Evolutionary conservation across 352 stramenopile genomes (phyloP).

Genomic region (Phytopythium mirpurense): DNA sequence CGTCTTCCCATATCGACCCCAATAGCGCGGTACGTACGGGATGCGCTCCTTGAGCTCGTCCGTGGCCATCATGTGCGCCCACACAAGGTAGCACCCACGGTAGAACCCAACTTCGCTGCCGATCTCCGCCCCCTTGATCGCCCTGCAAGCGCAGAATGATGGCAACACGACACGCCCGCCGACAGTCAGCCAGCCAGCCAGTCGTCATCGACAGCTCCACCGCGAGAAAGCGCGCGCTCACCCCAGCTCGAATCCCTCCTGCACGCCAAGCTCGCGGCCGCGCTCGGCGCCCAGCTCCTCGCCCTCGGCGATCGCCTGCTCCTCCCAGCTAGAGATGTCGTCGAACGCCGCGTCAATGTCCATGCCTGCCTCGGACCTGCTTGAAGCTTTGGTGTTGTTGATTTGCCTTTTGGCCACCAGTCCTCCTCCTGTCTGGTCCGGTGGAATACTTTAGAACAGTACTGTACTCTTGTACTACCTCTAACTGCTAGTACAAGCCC

Average conservation of each 20-base stretch:
- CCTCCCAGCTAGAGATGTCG: conserved; percentile 65
- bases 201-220: too few species aligned
- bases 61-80: conserved; percentile 47
- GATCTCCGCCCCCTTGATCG: conserved; percentile 78
- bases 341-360: conserved; percentile 73
- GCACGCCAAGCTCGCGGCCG: conserved; percentile 51
- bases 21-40: conserved; percentile 20
- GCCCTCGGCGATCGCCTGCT: conserved; percentile 60
- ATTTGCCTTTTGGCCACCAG: too few species aligned
- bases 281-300: conserved; percentile 53
- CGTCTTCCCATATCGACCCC: too few species aligned
- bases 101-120: conserved; percentile 83
- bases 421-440: too few species aligned
- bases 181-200: conserved; percentile 1
- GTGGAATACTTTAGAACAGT: too few species aligned
- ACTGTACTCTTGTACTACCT: too few species aligned
- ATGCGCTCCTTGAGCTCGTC: conserved; percentile 32
- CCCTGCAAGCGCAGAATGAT: conserved; percentile 14
- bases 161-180: conserved; percentile 7
- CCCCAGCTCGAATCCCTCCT: conserved; percentile 73
- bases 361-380: conserved; percentile 15
- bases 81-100: conserved; percentile 68
- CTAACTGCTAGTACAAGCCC: too few species aligned
- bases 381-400: too few species aligned
- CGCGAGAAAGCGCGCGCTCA: too few species aligned